phyloP scores from a whole-genome alignment of 1,139 yeast genomes.

The Scheffersomyces lignicola region DNA sequence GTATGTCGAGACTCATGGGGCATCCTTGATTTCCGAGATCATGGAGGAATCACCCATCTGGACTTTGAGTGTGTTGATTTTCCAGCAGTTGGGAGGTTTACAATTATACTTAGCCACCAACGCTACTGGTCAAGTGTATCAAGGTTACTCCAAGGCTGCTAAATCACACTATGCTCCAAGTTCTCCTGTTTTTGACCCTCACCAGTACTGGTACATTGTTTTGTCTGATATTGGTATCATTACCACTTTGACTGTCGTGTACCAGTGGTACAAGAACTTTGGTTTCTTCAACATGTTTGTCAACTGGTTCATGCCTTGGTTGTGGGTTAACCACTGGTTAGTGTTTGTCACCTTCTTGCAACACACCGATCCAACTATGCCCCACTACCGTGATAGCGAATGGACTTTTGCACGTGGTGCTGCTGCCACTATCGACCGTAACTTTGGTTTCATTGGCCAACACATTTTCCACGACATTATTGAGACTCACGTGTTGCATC shows the following conservation, averaged over 20 bases:
- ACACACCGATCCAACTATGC: slow-evolving; percentile 78
- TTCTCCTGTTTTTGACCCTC: slow-evolving; percentile 70
- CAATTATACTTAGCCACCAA: slow-evolving; percentile 62
- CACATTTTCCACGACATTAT: slow-evolving; percentile 84
- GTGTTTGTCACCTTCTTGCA: slow-evolving; percentile 83
- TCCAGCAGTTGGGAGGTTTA: slow-evolving; percentile 82
- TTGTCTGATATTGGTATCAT: slow-evolving; percentile 73
- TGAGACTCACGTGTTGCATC: slow-evolving; percentile 89
- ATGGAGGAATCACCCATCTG: slow-evolving; percentile 75
- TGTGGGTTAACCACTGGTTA: slow-evolving; percentile 87
- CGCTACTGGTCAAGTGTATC: slow-evolving; percentile 75
- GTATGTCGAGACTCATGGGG: slow-evolving; percentile 42
- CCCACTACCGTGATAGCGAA: slow-evolving; percentile 71
- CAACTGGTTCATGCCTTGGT: slow-evolving; percentile 76
- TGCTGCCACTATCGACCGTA: slow-evolving; percentile 82
- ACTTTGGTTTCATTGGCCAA: slow-evolving; percentile 79
- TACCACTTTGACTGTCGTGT: slow-evolving; percentile 52
- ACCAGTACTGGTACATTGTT: slow-evolving; percentile 68
- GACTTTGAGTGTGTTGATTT: slow-evolving; percentile 52
- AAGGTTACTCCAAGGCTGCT: slow-evolving; percentile 46
- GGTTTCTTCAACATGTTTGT: slow-evolving; percentile 66
- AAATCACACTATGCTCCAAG: slow-evolving; percentile 68
- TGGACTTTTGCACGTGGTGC: slow-evolving; percentile 93
- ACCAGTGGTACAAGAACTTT: slow-evolving; percentile 61
- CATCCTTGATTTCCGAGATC: slow-evolving; percentile 52